Conservation (phyloP, 345 rosid genomes). For the Clausena lansium region DNA sequence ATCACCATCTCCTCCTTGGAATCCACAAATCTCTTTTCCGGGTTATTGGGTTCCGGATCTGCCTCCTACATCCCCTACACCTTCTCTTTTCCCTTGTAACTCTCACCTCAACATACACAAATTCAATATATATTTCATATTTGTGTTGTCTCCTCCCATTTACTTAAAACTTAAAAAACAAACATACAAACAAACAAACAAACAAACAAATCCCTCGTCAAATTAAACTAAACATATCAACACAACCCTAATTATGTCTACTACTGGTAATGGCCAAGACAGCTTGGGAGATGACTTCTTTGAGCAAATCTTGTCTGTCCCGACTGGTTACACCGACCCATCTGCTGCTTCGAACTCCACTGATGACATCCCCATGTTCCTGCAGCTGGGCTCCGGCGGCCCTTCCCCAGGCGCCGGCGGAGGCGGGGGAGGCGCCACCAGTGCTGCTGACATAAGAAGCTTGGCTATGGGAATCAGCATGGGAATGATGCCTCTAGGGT, state of each 20-base stretch:
- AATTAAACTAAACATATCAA: background rate
- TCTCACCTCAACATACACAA: background rate
- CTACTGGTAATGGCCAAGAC: slow-evolving; percentile 56
- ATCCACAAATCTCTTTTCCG: slow-evolving; percentile 38
- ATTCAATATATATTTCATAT: background rate
- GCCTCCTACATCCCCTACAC: slow-evolving; percentile 60
- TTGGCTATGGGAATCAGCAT: slow-evolving; percentile 30
- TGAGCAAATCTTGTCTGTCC: slow-evolving; percentile 66
- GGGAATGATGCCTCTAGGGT: slow-evolving; percentile 39
- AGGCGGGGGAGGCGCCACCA: slow-evolving; percentile 17
- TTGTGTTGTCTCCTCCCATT: slow-evolving; percentile 3
- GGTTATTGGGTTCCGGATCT: slow-evolving; percentile 64
- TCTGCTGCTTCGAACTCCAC: slow-evolving; percentile 22
- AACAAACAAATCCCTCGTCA: no score
- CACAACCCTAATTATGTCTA: slow-evolving; percentile 4
- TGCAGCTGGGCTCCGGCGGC: slow-evolving; percentile 47
- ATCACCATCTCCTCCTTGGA: slow-evolving; percentile 25
- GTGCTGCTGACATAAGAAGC: slow-evolving; percentile 28
- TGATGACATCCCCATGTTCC: slow-evolving; percentile 41
- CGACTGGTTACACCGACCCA: slow-evolving; percentile 39
- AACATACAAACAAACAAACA: background rate
- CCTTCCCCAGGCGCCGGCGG: slow-evolving; percentile 21
- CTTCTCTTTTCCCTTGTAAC: slow-evolving; percentile 19
- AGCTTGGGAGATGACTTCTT: slow-evolving; percentile 69
- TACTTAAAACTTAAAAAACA: background rate